These are phyloP conservation scores for Penicillium angulare DNA, from an alignment of 495 filamentous ascomycete species.

Conservation along the genomic window DNA sequence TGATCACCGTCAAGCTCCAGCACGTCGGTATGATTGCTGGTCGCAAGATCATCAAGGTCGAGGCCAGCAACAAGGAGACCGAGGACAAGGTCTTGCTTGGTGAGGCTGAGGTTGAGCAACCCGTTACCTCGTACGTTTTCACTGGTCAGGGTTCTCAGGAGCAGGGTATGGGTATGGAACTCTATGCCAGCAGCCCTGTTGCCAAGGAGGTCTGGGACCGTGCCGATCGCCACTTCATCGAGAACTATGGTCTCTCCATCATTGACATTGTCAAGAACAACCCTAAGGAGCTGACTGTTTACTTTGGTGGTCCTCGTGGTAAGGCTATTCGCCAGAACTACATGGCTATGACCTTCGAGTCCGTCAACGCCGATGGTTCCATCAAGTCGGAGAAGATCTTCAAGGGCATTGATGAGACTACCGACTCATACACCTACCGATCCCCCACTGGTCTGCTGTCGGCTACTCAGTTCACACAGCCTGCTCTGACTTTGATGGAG, in stretches of 20 bases:
- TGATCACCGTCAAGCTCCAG: slow-evolving; percentile 88
- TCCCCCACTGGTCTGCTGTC: slow-evolving; percentile 95
- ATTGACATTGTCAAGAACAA: slow-evolving; percentile 99
- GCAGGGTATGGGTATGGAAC: slow-evolving; percentile 99
- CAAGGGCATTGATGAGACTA: slow-evolving; percentile 91
- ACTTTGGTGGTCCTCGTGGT: slow-evolving; percentile 95
- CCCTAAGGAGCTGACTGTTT: slow-evolving; percentile 96
- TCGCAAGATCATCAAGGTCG: slow-evolving; percentile 98
- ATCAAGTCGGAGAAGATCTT: slow-evolving; percentile 99
- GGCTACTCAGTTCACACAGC: slow-evolving; percentile 97
- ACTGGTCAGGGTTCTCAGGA: slow-evolving; percentile 98
- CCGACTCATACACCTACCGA: slow-evolving; percentile 92
- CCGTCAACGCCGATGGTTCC: slow-evolving; percentile 81
- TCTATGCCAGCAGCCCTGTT: slow-evolving; percentile 88
- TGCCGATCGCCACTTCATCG: slow-evolving; percentile 95
- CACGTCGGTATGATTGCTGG: slow-evolving; percentile 97
- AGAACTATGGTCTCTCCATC: slow-evolving; percentile 98
- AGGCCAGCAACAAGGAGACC: slow-evolving; percentile 87
- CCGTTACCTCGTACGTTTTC: slow-evolving; percentile 96
- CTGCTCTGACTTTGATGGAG: slow-evolving; percentile 97
- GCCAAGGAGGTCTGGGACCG: slow-evolving; percentile 98
- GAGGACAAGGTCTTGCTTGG: slow-evolving; percentile 93
- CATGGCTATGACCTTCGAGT: slow-evolving; percentile 99
- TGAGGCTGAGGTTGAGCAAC: slow-evolving; percentile 97
- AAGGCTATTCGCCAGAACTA: slow-evolving; percentile 98